Evolutionary conservation across 805 yeast species (phyloP).

Genomic region (Citeromyces matritensis): DNA sequence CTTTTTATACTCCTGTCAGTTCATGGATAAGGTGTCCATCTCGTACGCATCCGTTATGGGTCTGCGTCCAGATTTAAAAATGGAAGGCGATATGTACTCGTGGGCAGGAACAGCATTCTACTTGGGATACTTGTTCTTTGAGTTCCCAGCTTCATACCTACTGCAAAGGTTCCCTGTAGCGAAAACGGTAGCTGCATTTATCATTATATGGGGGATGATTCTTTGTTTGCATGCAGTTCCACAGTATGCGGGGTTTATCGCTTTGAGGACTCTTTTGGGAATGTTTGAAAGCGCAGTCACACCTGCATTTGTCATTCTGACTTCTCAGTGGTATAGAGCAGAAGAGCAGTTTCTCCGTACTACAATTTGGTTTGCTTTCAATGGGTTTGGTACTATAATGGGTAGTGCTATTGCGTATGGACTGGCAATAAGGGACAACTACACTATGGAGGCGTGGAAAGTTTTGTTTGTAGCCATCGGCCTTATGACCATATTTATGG

Average conservation of each 20-base stretch:
- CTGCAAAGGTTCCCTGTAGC: conserved; percentile 17
- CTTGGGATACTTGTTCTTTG: conserved; percentile 15
- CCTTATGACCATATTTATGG: conserved; percentile 31
- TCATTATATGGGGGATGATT: conserved; percentile 16
- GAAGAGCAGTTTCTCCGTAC: conserved; percentile 26
- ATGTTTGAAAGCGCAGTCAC: conserved; percentile 32
- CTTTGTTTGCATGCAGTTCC: conserved; percentile 15
- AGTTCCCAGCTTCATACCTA: conserved; percentile 18
- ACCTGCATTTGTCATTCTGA: conserved; percentile 37
- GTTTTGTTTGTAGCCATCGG: conserved; percentile 43
- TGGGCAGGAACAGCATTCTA: conserved; percentile 16
- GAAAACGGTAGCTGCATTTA: conserved; percentile 13
- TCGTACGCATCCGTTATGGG: conserved; percentile 21
- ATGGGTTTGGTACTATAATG: conserved; percentile 23
- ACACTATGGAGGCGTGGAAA: conserved; percentile 35
- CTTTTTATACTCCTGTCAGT: conserved; percentile 29
- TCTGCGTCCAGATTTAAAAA: conserved; percentile 16
- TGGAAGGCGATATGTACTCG: conserved; percentile 15
- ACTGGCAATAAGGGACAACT: conserved; percentile 21
- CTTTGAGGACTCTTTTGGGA: conserved; percentile 30
- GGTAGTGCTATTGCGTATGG: conserved; percentile 40
- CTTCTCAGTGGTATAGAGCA: conserved; percentile 37
- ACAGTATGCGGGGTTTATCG: conserved; percentile 25
- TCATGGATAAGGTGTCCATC: conserved; percentile 23
- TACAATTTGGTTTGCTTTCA: conserved; percentile 22